Conservation (phyloP, 768 basidiomycete species). For the Chalciporus sphaerocephalus region DNA sequence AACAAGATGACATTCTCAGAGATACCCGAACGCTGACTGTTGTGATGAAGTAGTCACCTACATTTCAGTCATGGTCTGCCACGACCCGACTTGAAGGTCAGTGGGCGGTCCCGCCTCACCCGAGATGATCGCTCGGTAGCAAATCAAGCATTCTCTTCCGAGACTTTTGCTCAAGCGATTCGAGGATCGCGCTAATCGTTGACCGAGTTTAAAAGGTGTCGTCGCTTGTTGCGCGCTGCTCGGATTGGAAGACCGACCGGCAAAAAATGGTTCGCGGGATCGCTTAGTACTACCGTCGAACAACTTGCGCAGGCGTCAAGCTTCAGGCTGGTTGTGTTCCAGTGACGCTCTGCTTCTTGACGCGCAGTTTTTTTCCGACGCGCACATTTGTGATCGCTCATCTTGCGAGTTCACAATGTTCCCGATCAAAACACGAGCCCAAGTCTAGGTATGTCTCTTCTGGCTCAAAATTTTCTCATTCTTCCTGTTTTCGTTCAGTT, state of each 20-base stretch:
- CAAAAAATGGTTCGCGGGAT: conserved; percentile 33
- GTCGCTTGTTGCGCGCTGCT: conserved; percentile 23
- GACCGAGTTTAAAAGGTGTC: conserved; percentile 21
- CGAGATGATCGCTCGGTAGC: conserved; percentile 21
- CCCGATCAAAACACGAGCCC: too few relatives aligned
- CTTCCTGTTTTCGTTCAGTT: neutral
- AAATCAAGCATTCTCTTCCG: conserved; percentile 20
- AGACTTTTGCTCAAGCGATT: conserved; percentile 24
- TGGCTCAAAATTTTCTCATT: neutral
- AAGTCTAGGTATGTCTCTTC: neutral
- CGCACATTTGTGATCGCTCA: too few relatives aligned
- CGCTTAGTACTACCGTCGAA: too few relatives aligned
- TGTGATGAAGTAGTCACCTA: too few relatives aligned
- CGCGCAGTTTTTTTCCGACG: too few relatives aligned
- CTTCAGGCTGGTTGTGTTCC: too few relatives aligned
- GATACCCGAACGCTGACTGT: too few relatives aligned
- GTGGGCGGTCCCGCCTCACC: too few relatives aligned
- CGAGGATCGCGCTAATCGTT: conserved; percentile 27
- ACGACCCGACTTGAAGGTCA: neutral
- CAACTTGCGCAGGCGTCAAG: too few relatives aligned
- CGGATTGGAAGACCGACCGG: conserved; percentile 22
- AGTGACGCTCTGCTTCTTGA: too few relatives aligned
- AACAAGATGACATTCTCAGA: too few relatives aligned
- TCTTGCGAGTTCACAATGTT: too few relatives aligned
- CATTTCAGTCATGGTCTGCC: neutral